Conservation (phyloP, 305 asterid species). For the Fraxinus albicans region DNA sequence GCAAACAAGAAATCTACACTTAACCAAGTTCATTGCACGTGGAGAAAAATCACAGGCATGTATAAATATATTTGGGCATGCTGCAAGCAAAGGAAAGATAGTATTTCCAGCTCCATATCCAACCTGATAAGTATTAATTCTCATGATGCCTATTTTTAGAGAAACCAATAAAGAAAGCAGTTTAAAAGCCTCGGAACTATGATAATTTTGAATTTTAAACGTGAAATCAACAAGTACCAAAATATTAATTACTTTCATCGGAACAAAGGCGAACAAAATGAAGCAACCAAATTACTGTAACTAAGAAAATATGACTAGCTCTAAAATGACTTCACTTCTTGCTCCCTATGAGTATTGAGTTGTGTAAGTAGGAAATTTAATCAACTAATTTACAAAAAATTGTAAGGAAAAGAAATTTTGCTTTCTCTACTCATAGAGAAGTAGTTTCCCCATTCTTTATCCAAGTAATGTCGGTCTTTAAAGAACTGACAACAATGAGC, state of each 20-base stretch:
- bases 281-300: background rate
- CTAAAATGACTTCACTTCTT: constrained; percentile 56
- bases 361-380: constrained; percentile 12
- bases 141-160: constrained; percentile 9
- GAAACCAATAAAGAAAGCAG: constrained; percentile 2
- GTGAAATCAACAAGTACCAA: background rate
- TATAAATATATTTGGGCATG: too few relatives aligned
- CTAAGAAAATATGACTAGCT: constrained; percentile 46
- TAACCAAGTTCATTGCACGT: too few relatives aligned
- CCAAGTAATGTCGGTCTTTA: constrained; percentile 96
- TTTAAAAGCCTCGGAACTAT: background rate
- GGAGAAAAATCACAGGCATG: too few relatives aligned
- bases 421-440: constrained; percentile 59
- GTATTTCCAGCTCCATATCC: too few relatives aligned
- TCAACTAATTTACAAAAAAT: background rate
- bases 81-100: too few relatives aligned
- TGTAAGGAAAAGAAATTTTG: background rate
- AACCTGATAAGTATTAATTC: background rate
- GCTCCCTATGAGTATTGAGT: constrained; percentile 46
- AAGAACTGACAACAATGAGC: constrained; percentile 58
- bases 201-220: background rate
- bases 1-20: too few relatives aligned
- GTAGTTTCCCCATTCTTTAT: constrained; percentile 95
- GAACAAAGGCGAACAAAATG: background rate
- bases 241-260: background rate